Percentiles rank a stretch among this genome's conserved stretches.
Evolutionary conservation across 331 rosid species (phyloP).

Genomic region (Phaseolus coccineus): DNA sequence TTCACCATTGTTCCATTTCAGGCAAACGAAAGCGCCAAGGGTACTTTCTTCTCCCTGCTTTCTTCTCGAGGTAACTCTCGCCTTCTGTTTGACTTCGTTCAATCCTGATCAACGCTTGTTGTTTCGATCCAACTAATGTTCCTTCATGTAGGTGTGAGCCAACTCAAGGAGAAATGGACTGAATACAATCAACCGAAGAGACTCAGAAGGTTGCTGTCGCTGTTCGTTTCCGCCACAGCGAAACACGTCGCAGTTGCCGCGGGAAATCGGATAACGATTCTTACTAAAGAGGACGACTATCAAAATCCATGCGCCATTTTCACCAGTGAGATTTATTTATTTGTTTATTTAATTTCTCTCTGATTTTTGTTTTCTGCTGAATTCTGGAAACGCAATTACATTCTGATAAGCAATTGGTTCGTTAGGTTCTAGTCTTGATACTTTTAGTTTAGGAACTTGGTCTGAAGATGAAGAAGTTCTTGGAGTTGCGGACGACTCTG

Average conservation of each 20-base stretch:
- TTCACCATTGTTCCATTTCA: conserved; percentile 38
- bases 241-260: conserved; percentile 85
- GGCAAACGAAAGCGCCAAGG: conserved; percentile 56
- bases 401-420: conserved; percentile 45
- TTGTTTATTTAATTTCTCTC: conserved; percentile 15
- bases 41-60: conserved; percentile 60
- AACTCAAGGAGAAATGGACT: conserved; percentile 76
- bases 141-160: conserved; percentile 61
- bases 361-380: not conserved
- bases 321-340: conserved; percentile 57
- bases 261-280: conserved; percentile 83
- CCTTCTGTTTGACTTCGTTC: not conserved
- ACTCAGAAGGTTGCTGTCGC: conserved; percentile 63
- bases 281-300: conserved; percentile 79
- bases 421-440: conserved; percentile 66
- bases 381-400: conserved; percentile 22
- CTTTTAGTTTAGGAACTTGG: conserved; percentile 90
- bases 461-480: conserved; percentile 83
- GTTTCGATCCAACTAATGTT: conserved; percentile 36
- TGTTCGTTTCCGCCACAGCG: conserved; percentile 75
- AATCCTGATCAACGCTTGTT: conserved; percentile 24
- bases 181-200: conserved; percentile 69
- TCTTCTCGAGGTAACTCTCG: conserved; percentile 68
- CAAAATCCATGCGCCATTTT: conserved; percentile 74
- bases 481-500: conserved; percentile 80